These are phyloP conservation scores for Stephanocyclus meneghinianus DNA, from an alignment of 352 stramenopile species.

Conservation along the genomic window DNA sequence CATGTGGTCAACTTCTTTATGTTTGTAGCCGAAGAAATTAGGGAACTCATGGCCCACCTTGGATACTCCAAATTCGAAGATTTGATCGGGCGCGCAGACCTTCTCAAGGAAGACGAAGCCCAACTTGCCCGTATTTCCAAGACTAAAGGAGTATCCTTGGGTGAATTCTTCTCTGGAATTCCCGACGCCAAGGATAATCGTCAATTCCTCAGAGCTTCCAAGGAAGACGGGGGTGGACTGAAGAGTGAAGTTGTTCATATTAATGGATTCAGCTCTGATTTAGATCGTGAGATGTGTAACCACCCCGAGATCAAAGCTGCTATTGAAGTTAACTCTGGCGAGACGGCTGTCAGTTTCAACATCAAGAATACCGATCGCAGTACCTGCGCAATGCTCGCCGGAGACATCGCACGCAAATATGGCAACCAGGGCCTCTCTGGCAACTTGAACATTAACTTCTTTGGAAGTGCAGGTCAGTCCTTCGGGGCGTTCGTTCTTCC, in stretches of 20 bases:
- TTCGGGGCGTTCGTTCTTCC: constrained; percentile 87
- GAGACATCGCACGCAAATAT: constrained; percentile 90
- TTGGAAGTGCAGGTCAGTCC: constrained; percentile 91
- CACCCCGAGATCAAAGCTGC: constrained; percentile 73
- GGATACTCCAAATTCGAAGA: constrained; percentile 92
- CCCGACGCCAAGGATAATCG: constrained; percentile 82
- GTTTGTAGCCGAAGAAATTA: constrained; percentile 87
- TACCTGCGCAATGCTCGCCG: constrained; percentile 89
- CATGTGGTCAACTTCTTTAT: constrained; percentile 88
- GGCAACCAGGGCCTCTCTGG: constrained; percentile 85
- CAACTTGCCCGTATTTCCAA: constrained; percentile 78
- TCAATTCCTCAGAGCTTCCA: constrained; percentile 75
- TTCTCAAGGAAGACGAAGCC: constrained; percentile 87
- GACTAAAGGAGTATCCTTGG: constrained; percentile 78
- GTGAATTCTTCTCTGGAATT: constrained; percentile 81
- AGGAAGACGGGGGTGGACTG: constrained; percentile 54
- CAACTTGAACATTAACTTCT: constrained; percentile 89
- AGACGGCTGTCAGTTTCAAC: constrained; percentile 75
- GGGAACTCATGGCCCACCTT: constrained; percentile 85
- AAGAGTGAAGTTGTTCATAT: constrained; percentile 89
- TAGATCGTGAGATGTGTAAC: constrained; percentile 82
- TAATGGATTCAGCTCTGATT: constrained; percentile 83
- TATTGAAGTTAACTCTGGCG: constrained; percentile 81
- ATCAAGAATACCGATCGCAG: constrained; percentile 93
- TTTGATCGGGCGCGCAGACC: constrained; percentile 90